Base-by-base conservation (phyloP, 129 eudicot species). In the Centrapalus pauciflorus region DNA sequence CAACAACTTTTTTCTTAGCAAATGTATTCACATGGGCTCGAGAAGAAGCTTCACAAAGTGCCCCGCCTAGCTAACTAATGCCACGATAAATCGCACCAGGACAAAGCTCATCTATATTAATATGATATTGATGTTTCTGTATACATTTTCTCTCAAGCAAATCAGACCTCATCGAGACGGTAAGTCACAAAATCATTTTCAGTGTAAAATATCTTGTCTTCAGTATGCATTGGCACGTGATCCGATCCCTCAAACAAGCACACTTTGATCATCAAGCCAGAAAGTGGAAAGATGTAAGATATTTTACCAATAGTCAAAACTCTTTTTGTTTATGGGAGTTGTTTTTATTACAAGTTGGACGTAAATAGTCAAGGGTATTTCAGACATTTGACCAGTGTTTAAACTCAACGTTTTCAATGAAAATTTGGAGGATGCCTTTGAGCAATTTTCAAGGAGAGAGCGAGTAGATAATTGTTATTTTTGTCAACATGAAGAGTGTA, bases 91-190 rank as follows among this genome's bases (percentile, higher is more conserved):
- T 78, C 7, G 76, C 86, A 70, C 90, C 95, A n/a, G 88, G 92
- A 50, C 88, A 83, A 64, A 89, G 96, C 58, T 94, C 99, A 67
- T 94, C 95, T 82, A 94, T 70, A n/a, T n/a, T n/a, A n/a, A n/a
- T n/a, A n/a, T n/a, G 34, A 67, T 62, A 58, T 82, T 90, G 19
- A 83, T 34, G 32, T 74, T 82, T 41, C 90, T 71, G 37, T 72
- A 84, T 3, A 93, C 88, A 7, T 67, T 84, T 80, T 86, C 95
- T 65, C 93, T 80, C 75, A 94, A 73, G 66, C 86, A 66, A 35
- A 83, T 84, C 95, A 89, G 89, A 17, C 96, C 95, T 63, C 96
- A 77, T 4, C 86, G 92, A 8, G 88, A 59, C 43, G 89, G 57
- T 61, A 86, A 86, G 33, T 94, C 94, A 43, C 83, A 28, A 89